Evolutionary conservation across 169 alveolate genomes (phyloP), one percentile per base, ranked within the genome.

Genomic region (Cryptosporidium tyzzeri): DNA sequence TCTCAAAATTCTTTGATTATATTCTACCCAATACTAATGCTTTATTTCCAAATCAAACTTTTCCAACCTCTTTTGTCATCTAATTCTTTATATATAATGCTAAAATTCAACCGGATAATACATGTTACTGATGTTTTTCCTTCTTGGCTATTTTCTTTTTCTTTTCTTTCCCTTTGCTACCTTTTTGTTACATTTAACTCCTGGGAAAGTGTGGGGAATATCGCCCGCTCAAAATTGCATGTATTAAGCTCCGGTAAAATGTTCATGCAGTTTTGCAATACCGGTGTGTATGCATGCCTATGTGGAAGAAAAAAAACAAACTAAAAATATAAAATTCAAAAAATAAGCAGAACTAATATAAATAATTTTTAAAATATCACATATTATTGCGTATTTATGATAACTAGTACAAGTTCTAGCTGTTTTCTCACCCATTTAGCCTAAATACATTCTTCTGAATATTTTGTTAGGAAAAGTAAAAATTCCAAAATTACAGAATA

Each of bases 171-270:
- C 8, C 23, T 21, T 55, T 55, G 37, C 37, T 55, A 55, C 67
- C 67, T 26, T 55, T 55, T 55, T 55, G 67, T 26, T 55, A 55
- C 67, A 23, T 55, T 55, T 55, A 55, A 55, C 67, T 48, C 35
- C 23, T 16, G 29, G 65, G 67, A 6, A 55, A 55, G 18, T 55
- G 67, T 55, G 67, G 67, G 67, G 67, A 55, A 55, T 0, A 3
- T 10, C 8, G 14, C 67, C 67, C 67, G 67, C 67, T 9, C 8
- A 55, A 14, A 55, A 55, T 37, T 55, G 67, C 67, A 55, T 55
- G 67, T 55, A 55, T 2, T 55, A 16, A 23, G 35, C 26, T 55
- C 67, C 26, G 35, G 67, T 16, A 23, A 55, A 55, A 8, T 21
- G 65, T 53, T 7, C 67, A 55, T 55, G 67, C 1, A 26, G 9